A percentile compares a stretch with the other conserved stretches of the same genome.
Evolutionary conservation across 208 protist genomes (phyloP).

Genomic region (Naegleria lovaniensis): DNA sequence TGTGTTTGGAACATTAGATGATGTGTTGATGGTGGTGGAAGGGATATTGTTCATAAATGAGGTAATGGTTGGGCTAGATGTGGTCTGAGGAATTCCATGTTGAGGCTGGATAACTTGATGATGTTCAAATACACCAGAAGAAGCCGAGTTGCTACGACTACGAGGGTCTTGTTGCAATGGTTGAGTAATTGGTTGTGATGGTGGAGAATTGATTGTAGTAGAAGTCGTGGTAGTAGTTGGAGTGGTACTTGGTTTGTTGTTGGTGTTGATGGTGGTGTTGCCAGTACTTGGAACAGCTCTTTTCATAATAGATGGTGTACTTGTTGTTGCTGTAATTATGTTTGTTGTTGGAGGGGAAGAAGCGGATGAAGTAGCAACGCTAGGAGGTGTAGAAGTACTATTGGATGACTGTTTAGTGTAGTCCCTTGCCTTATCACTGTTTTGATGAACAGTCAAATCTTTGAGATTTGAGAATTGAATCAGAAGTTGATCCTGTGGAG

Average conservation of each 20-base stretch:
- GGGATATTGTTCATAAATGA: not conserved
- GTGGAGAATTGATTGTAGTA: not conserved
- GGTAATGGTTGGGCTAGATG: not conserved
- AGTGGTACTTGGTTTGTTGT: not conserved
- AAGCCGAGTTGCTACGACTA: not conserved
- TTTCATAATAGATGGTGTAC: not conserved
- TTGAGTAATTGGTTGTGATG: not conserved
- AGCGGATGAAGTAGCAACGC: not conserved
- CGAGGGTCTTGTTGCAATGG: not conserved
- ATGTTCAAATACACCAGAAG: not conserved
- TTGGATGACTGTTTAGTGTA: not conserved
- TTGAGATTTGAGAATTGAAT: not conserved
- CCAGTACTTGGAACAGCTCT: not conserved
- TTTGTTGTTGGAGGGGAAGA: not conserved
- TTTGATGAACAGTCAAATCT: constrained; percentile 19
- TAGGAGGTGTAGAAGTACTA: not conserved
- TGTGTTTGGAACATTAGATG: not conserved
- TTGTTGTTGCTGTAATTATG: not conserved
- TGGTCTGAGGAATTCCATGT: not conserved
- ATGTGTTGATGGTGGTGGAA: not conserved
- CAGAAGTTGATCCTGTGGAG: not conserved
- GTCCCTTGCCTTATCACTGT: constrained; percentile 1
- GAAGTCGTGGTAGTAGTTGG: not conserved
- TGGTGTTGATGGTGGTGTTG: not conserved
- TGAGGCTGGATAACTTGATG: not conserved